Percentiles rank a stretch among this genome's conserved stretches.
These are phyloP conservation scores for Asparagopsis taxiformis DNA, from an alignment of 31 red algal genomes.

Conservation along the genomic window DNA sequence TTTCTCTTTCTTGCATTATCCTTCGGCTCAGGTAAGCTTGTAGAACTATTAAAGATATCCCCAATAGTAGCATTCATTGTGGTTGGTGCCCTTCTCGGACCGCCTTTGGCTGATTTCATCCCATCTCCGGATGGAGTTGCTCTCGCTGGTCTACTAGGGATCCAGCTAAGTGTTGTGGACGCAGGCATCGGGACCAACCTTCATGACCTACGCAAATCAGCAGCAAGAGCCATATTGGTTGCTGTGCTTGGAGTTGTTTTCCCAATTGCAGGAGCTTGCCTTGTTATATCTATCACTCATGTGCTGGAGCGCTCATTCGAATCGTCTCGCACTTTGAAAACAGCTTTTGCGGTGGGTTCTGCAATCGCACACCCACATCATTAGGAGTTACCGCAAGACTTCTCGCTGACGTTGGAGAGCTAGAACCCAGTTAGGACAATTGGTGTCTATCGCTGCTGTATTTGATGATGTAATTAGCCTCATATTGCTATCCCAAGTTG, in stretches of 20 bases:
- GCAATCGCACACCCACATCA: constrained; percentile 62
- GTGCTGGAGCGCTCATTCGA: constrained; percentile 22
- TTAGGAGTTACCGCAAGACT: constrained; percentile 54
- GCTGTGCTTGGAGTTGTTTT: constrained; percentile 37
- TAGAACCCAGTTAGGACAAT: constrained; percentile 33
- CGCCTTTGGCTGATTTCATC: constrained; percentile 34
- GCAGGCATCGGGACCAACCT: constrained; percentile 27
- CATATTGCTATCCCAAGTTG: constrained; percentile 41
- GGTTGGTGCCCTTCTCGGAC: constrained; percentile 32
- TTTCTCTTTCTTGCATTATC: constrained; percentile 20
- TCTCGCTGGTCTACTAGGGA: constrained; percentile 36
- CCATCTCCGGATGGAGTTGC: constrained; percentile 19
- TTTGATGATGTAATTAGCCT: constrained; percentile 66
- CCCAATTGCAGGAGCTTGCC: constrained; percentile 18
- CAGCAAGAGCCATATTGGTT: constrained; percentile 25
- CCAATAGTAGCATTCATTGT: constrained; percentile 28
- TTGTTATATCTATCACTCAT: constrained; percentile 15
- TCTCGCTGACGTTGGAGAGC: constrained; percentile 32
- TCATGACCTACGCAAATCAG: constrained; percentile 5
- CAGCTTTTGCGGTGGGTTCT: constrained; percentile 42
- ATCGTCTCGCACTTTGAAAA: constrained; percentile 9
- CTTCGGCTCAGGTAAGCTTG: constrained; percentile 1
- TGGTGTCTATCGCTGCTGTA: constrained; percentile 55
- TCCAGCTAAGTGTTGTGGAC: constrained; percentile 23
- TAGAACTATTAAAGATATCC: constrained; percentile 9